Evolutionary conservation across 1,139 yeast species (phyloP).

Genomic region (Hansenula lynferdii): DNA sequence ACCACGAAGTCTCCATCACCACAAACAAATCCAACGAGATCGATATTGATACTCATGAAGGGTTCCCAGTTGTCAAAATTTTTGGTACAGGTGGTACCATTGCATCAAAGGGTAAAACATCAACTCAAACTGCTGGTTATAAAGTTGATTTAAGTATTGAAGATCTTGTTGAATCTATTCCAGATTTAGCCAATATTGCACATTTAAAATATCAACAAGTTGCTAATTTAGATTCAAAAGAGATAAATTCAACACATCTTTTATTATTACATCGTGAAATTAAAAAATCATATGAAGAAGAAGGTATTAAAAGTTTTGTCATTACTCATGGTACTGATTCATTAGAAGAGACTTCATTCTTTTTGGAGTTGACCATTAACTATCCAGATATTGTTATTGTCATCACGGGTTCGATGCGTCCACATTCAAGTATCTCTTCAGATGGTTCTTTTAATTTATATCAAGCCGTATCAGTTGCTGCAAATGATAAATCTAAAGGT

Average conservation of each 20-base stretch:
- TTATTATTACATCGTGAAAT: conserved; percentile 38
- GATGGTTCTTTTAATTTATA: conserved; percentile 73
- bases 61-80: conserved; percentile 43
- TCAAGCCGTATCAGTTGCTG: conserved; percentile 64
- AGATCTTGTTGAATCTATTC: conserved; percentile 52
- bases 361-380: conserved; percentile 53
- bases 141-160: conserved; percentile 63
- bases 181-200: conserved; percentile 55
- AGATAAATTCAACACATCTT: conserved; percentile 40
- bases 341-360: conserved; percentile 67
- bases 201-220: conserved; percentile 61
- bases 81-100: conserved; percentile 74
- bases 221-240: conserved; percentile 61
- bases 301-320: conserved; percentile 45
- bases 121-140: conserved; percentile 64
- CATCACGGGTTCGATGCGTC: conserved; percentile 70
- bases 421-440: conserved; percentile 62
- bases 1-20: conserved; percentile 15
- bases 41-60: conserved; percentile 19
- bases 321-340: conserved; percentile 75
- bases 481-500: conserved; percentile 42
- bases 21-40: conserved; percentile 18
- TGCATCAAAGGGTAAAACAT: conserved; percentile 55
- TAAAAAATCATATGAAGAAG: conserved; percentile 34
- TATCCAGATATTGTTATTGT: conserved; percentile 56